These are phyloP conservation scores for Agmasoma carcini DNA, from an alignment of 371 early-diverging fungal species.

Conservation along the genomic window DNA sequence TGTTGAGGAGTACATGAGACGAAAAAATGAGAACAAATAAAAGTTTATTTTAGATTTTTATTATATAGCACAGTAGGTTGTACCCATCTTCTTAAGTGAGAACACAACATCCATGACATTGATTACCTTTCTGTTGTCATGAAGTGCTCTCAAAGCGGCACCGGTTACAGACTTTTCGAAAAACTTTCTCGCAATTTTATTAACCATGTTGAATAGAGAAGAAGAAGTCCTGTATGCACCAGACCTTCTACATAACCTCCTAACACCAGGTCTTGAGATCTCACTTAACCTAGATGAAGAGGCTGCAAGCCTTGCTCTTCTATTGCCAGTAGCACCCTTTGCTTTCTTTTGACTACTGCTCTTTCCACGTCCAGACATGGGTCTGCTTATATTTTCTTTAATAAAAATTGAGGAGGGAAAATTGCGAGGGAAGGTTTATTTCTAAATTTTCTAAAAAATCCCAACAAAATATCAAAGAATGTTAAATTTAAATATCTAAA, in stretches of 20 bases:
- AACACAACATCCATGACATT: constrained; percentile 76
- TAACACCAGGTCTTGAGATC: constrained; percentile 98
- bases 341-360: constrained; percentile 89
- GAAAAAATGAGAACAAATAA: constrained; percentile 10
- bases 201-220: constrained; percentile 93
- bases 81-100: constrained; percentile 88
- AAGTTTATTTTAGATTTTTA: too few species aligned
- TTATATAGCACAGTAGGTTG: too few species aligned
- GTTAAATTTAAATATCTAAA: too few species aligned
- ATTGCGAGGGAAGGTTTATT: too few species aligned
- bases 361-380: constrained; percentile 35
- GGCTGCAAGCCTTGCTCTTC: too few species aligned
- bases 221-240: constrained; percentile 99
- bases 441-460: too few species aligned
- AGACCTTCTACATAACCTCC: constrained; percentile 98
- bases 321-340: constrained; percentile 89
- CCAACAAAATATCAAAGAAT: too few species aligned
- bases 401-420: too few species aligned
- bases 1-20: constrained; percentile 9
- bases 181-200: constrained; percentile 82
- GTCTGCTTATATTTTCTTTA: too few species aligned
- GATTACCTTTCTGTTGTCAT: constrained; percentile 99
- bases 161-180: constrained; percentile 88
- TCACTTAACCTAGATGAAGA: too few species aligned
- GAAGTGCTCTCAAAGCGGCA: constrained; percentile 90